These are phyloP conservation scores for Pseudophaeomoniella oleicola DNA, from an alignment of 2,329 filamentous ascomycete species.

Conservation along the genomic window DNA sequence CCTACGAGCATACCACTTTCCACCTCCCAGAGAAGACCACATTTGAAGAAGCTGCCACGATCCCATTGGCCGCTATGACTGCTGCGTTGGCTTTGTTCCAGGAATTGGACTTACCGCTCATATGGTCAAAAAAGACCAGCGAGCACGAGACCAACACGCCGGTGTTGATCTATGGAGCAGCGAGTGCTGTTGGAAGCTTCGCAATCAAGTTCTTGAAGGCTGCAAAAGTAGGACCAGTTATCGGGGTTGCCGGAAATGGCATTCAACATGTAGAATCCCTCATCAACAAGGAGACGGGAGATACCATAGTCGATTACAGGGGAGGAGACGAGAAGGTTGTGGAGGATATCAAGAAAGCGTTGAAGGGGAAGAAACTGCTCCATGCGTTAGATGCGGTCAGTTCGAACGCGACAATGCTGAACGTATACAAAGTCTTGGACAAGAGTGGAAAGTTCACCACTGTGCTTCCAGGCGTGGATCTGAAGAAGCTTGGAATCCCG, in stretches of 20 bases:
- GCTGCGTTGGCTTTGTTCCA: slow-evolving; percentile 6
- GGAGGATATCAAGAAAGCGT: slow-evolving; percentile 26
- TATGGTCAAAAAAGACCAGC: slow-evolving; percentile 2
- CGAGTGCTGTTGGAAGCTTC: slow-evolving; percentile 43
- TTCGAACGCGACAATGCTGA: slow-evolving; percentile 34
- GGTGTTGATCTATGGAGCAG: slow-evolving; percentile 39
- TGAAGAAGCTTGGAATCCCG: slow-evolving; percentile 14
- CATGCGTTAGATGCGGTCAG: slow-evolving; percentile 45
- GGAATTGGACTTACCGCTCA: slow-evolving; percentile 6
- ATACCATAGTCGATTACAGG: slow-evolving; percentile 47
- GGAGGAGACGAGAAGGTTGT: slow-evolving; percentile 38
- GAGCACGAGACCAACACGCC: slow-evolving; percentile 3
- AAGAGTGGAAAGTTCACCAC: slow-evolving; percentile 18
- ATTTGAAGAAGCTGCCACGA: slow-evolving; percentile 32
- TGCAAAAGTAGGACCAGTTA: slow-evolving; percentile 46
- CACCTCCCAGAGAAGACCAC: slow-evolving; percentile 33
- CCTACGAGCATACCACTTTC: slow-evolving; percentile 38
- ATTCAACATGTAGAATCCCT: slow-evolving; percentile 35
- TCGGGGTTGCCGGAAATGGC: slow-evolving; percentile 42
- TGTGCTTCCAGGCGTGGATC: slow-evolving; percentile 28
- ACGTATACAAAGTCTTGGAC: slow-evolving; percentile 25
- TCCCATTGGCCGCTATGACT: slow-evolving; percentile 7
- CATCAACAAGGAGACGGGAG: slow-evolving; percentile 38
- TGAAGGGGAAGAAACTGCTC: slow-evolving; percentile 24
- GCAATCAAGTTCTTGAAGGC: slow-evolving; percentile 40